Evolutionary conservation across 768 basidiomycete species (phyloP), one percentile per base, ranked within the genome.

Genomic region (Nevesoporus exiguus): DNA sequence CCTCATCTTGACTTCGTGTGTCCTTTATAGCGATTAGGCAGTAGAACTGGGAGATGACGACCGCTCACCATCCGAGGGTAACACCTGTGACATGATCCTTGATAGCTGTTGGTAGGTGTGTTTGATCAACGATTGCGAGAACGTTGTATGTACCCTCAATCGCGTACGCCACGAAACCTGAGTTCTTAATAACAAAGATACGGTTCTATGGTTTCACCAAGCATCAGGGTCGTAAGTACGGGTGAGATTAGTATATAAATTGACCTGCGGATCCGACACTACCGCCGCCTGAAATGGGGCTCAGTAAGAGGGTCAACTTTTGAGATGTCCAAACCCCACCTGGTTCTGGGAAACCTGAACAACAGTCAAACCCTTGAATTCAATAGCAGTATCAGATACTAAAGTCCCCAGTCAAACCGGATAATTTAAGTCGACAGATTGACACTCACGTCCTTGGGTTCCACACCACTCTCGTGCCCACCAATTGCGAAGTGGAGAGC

Each of bases 311-410:
- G 39, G 10, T 40, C 31, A 24, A 47, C 13, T 36, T 42, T 41
- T 8, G 7, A 13, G 39, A 54, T 49, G 27, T 0, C 3, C 11
- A 14, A 22, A 48, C 54, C 56, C 50, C 44, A 71, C 86, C 63
- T 85, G 84, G 63, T 93, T 93, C 74, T 92, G 90, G 0, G 88
- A 88, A 21, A 92, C 91, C 64, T 93, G 90, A 0, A 93, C 89
- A n/a, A 88, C 77, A 0, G 86, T 90, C 55, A 93, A 72, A 47
- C 90, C 90, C 46, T 83, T 78, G 67, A 91, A 91, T 58, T 86
- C 82, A 44, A 92, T 85, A 22, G 89, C 87, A 1, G 90, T 86
- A 61, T 92, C 90, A 11, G 89, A 90, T 42, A 91, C 88, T 90
- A 42, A 33, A 50, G 25, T 30, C 52, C 8, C 5, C 8, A 34